Percentiles rank a stretch among this genome's conserved stretches.
These are phyloP conservation scores for Colletotrichum lentis DNA, from an alignment of 2,329 filamentous ascomycete species.

Conservation along the genomic window DNA sequence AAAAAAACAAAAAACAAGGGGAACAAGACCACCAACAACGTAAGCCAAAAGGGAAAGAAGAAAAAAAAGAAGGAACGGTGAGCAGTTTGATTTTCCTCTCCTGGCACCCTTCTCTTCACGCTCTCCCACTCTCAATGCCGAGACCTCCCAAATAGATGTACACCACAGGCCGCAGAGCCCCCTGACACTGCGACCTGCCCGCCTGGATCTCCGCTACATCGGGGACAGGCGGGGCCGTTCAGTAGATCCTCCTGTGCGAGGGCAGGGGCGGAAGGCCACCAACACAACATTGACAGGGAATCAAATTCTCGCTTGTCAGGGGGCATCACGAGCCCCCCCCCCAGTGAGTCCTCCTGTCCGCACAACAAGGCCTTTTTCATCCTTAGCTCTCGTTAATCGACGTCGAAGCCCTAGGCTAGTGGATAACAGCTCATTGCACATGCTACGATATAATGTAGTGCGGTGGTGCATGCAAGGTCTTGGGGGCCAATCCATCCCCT, in stretches of 20 bases:
- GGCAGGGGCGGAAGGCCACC: slow-evolving; percentile 17
- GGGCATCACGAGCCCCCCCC: slow-evolving; percentile 7
- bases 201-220: slow-evolving; percentile 34
- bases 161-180: slow-evolving; percentile 16
- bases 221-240: slow-evolving; percentile 19
- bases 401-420: slow-evolving; percentile 7
- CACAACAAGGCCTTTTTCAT: slow-evolving; percentile 25
- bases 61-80: slow-evolving; percentile 15
- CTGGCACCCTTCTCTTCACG: slow-evolving; percentile 9
- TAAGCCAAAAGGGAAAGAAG: not conserved
- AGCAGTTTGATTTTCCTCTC: slow-evolving; percentile 9
- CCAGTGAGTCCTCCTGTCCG: slow-evolving; percentile 28
- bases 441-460: slow-evolving; percentile 20
- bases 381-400: slow-evolving; percentile 18
- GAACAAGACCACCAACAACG: no score
- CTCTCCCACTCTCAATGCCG: slow-evolving; percentile 28
- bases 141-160: slow-evolving; percentile 24
- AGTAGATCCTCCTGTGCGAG: slow-evolving; percentile 20
- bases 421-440: slow-evolving; percentile 17
- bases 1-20: not conserved
- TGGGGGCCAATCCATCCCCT: slow-evolving; percentile 6
- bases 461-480: slow-evolving; percentile 10
- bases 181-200: slow-evolving; percentile 28
- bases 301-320: slow-evolving; percentile 29
- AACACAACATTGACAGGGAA: slow-evolving; percentile 3